Evolutionary conservation across 805 yeast genomes (phyloP).

Genomic region (Candida mattraensis): DNA sequence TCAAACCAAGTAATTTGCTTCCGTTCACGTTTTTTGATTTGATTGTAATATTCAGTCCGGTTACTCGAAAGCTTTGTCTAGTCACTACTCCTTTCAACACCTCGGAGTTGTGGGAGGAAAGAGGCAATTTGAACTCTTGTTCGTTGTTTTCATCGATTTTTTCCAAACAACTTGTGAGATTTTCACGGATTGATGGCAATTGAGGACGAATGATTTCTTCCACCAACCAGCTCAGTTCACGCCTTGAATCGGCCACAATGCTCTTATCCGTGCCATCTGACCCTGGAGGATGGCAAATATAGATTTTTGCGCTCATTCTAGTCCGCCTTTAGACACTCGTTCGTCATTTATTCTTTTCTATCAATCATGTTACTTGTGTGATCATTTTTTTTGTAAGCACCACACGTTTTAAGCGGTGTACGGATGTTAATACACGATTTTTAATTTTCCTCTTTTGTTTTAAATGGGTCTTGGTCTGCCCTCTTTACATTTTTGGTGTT

Average conservation of each 20-base stretch:
- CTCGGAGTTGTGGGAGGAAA: conserved; percentile 55
- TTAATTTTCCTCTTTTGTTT: too few species aligned
- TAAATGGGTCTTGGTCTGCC: too few species aligned
- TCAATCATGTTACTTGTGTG: too few species aligned
- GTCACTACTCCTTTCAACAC: conserved; percentile 59
- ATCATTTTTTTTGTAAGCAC: too few species aligned
- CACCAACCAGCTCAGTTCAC: conserved; percentile 48
- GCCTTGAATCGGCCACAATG: conserved; percentile 15
- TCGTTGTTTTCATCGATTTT: conserved; percentile 37
- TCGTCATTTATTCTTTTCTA: too few species aligned
- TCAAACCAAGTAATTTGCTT: conserved; percentile 39
- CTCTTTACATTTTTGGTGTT: too few species aligned
- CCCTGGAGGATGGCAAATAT: conserved; percentile 3
- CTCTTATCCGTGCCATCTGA: conserved; percentile 23
- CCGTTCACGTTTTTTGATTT: conserved; percentile 40
- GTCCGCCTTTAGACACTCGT: too few species aligned
- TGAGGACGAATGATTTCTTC: conserved; percentile 47
- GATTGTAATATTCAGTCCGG: conserved; percentile 44
- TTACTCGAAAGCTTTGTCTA: conserved; percentile 53
- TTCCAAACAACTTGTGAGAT: conserved; percentile 40
- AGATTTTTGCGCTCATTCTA: conserved; percentile 29
- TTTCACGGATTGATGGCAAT: conserved; percentile 46
- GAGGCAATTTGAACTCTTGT: conserved; percentile 53
- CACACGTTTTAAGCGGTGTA: too few species aligned
- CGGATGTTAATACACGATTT: too few species aligned